Evolutionary conservation across 257 asterid species (phyloP).

Genomic region (Coffea eugenioides): DNA sequence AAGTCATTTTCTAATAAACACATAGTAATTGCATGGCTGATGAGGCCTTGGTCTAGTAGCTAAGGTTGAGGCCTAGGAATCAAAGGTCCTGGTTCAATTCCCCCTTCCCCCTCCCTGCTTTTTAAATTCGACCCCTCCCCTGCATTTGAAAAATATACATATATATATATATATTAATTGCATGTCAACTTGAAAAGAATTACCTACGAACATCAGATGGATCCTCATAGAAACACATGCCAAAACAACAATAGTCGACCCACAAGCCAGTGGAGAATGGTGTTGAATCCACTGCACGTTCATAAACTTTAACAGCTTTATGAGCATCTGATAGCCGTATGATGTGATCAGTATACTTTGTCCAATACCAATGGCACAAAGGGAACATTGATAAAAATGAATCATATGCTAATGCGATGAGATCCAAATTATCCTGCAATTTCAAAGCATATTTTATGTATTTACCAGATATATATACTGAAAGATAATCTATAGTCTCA

Average conservation of each 20-base stretch:
- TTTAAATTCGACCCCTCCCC: too few species aligned
- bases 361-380: constrained; percentile 88
- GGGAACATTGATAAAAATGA: constrained; percentile 70
- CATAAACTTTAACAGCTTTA: constrained; percentile 71
- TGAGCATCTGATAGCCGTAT: constrained; percentile 53
- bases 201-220: constrained; percentile 84
- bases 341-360: constrained; percentile 63
- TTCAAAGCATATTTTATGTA: constrained; percentile 10
- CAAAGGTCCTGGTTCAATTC: too few species aligned
- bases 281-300: constrained; percentile 50
- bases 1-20: not conserved
- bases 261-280: constrained; percentile 80
- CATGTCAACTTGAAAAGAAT: constrained; percentile 20
- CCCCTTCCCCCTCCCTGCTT: too few species aligned
- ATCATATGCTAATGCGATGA: constrained; percentile 66
- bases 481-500: not conserved
- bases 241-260: constrained; percentile 75
- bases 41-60: too few species aligned
- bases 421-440: constrained; percentile 67
- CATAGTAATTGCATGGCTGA: not conserved
- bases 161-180: too few species aligned
- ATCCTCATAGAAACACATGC: constrained; percentile 49
- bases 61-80: too few species aligned
- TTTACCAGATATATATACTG: not conserved
- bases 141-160: too few species aligned